Evolutionary conservation across 805 yeast genomes (phyloP), one percentile per base, ranked within the genome.

Genomic region (Priceomyces medius): DNA sequence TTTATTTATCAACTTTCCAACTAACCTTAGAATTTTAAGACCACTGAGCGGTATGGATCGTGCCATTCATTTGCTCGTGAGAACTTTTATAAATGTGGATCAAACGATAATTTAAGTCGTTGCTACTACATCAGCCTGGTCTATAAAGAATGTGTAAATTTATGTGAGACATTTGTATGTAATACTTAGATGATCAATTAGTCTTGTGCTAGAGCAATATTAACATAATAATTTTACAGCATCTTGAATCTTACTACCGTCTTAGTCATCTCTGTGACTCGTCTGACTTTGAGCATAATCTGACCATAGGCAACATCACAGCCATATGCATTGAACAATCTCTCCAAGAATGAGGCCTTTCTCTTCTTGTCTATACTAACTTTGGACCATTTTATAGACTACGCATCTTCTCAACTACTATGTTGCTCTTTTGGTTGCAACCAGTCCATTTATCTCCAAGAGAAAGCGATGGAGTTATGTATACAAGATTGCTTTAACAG

Each of bases 161-260:
- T 43, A 14, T 43, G 47, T 24, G 12, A 32, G 10, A 35, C 41
- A 31, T 40, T 21, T 37, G 47, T 43, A 43, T 14, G 47, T 27
- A 36, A 12, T 8, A 23, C 7, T 23, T 23, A 23, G 10, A 23
- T 8, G 10, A 8, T 8, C 10, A 23, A 23, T 10, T 23, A 23
- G 26, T 23, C n/a, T n/a, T n/a, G n/a, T n/a, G n/a, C n/a, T n/a
- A n/a, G n/a, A n/a, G n/a, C n/a, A n/a, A n/a, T n/a, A n/a, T n/a
- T n/a, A n/a, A n/a, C n/a, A n/a, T n/a, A n/a, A n/a, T 23, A 23
- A 7, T 10, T 40, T 24, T 16, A 18, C 16, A 43, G 47, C 47
- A 43, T 18, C 47, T 40, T 23, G 47, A 43, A 32, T 40, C 47
- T 3, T 36, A 12, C 17, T 43, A 32, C 17, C 26, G 34, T 13